Base-by-base conservation (phyloP, 2,329 filamentous ascomycete species). In the Cytospora leucostoma region DNA sequence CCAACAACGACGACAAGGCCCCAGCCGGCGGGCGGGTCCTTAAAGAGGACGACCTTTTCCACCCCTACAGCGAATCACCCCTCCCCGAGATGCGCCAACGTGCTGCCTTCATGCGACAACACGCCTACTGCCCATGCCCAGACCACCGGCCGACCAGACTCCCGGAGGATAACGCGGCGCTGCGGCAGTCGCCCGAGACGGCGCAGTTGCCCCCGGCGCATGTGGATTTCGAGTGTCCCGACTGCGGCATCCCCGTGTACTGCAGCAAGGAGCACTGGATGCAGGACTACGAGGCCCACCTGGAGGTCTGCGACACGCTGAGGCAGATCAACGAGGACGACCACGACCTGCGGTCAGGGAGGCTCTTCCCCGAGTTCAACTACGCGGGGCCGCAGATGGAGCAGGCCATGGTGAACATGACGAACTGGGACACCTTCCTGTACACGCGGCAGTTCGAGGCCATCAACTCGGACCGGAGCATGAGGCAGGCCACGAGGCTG, bases 321-420 rank as follows among this genome's bases (percentile, higher is more conserved):
- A 84, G 90, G 68, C 90, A 98, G 77, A 94, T 97, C 77, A 99
- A 99, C 70, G 95, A 99, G 78, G 95, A 99, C 73, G 95, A 99
- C 70, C 96, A 99, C 73, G 95, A 99, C 75, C 78, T 99, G 68
- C 84, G 90, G 57, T 97, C 92, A 19, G 95, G 95, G 4, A 86
- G 95, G 34, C 90, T 92, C 75, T 99, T 99, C 76, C 89, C 91
- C 15, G 96, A 99, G 75, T 98, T 96, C 72, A 88, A 93, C 66
- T 96, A 97, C 73, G 93, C 95, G 0, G 91, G 90, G 15, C 83
- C 88, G 61, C 93, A 97, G 78, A 88, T 97, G 74, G 93, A 97
- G 68, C 94, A 97, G 74, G 91, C 93, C 38, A 83, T 95, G 68
- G 87, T 97, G 68, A 99, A 99, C 77, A 93, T 99, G 90, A 96